phyloP scores from a whole-genome alignment of 2,329 filamentous ascomycete genomes.

The Paraphaeosphaeria sporulosa region DNA sequence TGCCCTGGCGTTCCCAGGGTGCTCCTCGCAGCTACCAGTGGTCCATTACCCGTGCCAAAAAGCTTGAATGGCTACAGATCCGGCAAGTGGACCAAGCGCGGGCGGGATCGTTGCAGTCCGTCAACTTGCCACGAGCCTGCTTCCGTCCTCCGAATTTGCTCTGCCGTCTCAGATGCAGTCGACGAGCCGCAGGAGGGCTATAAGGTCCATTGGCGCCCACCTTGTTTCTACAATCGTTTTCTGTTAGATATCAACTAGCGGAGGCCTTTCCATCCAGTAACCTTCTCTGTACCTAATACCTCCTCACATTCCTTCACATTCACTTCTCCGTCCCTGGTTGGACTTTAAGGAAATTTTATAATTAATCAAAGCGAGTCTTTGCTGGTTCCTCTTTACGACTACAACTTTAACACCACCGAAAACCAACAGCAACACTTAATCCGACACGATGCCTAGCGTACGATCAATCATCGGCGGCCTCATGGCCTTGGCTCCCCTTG shows the following conservation, averaged over 20 bases:
- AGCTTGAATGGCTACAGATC: conserved; percentile 43
- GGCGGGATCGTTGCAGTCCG: conserved; percentile 43
- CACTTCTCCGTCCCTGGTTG: conserved; percentile 51
- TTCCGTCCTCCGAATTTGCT: conserved; percentile 49
- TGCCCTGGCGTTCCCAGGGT: conserved; percentile 36
- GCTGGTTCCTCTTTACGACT: conserved; percentile 42
- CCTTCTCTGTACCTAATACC: conserved; percentile 46
- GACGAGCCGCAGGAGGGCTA: conserved; percentile 42
- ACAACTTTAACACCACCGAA: conserved; percentile 16
- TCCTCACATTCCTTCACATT: conserved; percentile 45
- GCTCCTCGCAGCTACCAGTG: conserved; percentile 39
- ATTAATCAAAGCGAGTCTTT: conserved; percentile 50
- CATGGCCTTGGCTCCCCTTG: conserved; percentile 45
- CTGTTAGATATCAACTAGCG: conserved; percentile 47
- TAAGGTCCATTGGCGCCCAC: conserved; percentile 50
- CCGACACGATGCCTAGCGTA: conserved; percentile 48
- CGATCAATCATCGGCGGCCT: conserved; percentile 45
- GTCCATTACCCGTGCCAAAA: conserved; percentile 36
- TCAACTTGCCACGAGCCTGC: conserved; percentile 37
- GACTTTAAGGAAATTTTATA: conserved; percentile 46
- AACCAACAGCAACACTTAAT: conserved; percentile 39
- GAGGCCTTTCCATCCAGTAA: conserved; percentile 37
- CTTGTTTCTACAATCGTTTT: conserved; percentile 47
- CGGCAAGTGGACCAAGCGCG: conserved; percentile 39
- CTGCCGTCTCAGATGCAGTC: conserved; percentile 46